Percentiles rank a stretch among this genome's conserved stretches.
These are phyloP conservation scores for Pleurotus giganteus DNA, from an alignment of 768 basidiomycete species.

Conservation along the genomic window DNA sequence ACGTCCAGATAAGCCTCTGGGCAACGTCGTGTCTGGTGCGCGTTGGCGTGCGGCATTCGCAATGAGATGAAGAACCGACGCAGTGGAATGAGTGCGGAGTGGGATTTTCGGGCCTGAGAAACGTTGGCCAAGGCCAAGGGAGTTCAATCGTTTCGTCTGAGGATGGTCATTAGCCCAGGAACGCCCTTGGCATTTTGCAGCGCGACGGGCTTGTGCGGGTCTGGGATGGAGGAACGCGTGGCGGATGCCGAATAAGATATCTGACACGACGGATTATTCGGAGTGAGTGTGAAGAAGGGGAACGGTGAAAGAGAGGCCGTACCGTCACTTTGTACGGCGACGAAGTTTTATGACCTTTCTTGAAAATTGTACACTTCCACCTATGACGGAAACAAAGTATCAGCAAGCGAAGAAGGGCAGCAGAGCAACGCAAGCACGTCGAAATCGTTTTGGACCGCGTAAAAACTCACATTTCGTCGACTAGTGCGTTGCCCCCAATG, in stretches of 20 bases:
- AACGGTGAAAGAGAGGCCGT: constrained; percentile 18
- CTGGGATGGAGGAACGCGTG: constrained; percentile 45
- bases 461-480: constrained; percentile 64
- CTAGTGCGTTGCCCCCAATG: constrained; percentile 57
- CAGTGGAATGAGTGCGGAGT: no score
- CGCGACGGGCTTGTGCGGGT: constrained; percentile 63
- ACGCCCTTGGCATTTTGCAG: constrained; percentile 59
- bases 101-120: no score
- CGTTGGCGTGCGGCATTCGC: no score
- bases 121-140: no score
- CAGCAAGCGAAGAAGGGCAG: constrained; percentile 8
- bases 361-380: constrained; percentile 64
- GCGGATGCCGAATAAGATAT: constrained; percentile 62
- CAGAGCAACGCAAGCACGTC: no score
- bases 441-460: no score
- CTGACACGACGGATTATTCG: no score
- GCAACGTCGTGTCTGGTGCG: no score
- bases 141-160: constrained; percentile 38
- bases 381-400: constrained; percentile 28
- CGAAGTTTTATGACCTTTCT: constrained; percentile 36
- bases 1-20: no score
- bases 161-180: constrained; percentile 75
- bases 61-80: no score
- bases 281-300: neutral
- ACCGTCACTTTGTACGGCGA: constrained; percentile 62